Percentiles rank a stretch among this genome's conserved stretches.
phyloP scores from a whole-genome alignment of 306 rosid species.

The Ziziphus jujuba region DNA sequence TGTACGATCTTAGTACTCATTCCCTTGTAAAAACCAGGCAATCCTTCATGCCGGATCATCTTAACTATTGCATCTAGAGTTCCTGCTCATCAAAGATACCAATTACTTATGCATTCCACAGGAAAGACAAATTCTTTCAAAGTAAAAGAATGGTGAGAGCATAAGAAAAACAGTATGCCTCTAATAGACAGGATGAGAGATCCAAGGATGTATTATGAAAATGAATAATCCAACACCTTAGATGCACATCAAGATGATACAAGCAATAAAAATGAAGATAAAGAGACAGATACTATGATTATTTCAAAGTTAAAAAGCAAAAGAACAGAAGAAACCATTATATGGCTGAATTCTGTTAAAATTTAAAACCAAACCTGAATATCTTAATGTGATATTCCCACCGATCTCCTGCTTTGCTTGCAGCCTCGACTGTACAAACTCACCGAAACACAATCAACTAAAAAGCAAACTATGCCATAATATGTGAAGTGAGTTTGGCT shows the following conservation, averaged over 20 bases:
- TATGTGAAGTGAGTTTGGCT: too few relatives aligned
- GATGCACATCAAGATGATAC: background rate
- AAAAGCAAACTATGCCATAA: too few relatives aligned
- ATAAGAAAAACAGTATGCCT: background rate
- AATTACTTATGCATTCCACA: background rate
- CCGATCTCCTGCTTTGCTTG: slow-evolving; percentile 94
- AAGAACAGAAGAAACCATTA: background rate
- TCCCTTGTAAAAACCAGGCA: slow-evolving; percentile 70
- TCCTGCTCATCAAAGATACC: slow-evolving; percentile 36
- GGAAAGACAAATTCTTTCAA: background rate
- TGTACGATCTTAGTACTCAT: slow-evolving; percentile 88
- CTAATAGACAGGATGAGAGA: background rate
- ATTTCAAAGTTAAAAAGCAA: background rate
- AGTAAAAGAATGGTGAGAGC: background rate
- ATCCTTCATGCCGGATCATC: slow-evolving; percentile 78
- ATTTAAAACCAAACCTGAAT: slow-evolving; percentile 79
- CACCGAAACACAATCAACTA: too few relatives aligned
- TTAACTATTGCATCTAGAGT: slow-evolving; percentile 71
- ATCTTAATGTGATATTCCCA: slow-evolving; percentile 66
- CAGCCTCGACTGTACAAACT: slow-evolving; percentile 69
- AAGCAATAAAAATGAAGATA: background rate
- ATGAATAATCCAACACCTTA: too few relatives aligned
- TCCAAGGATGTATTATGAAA: too few relatives aligned
- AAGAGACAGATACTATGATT: background rate
- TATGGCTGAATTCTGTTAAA: background rate